Percentiles rank a stretch among this genome's conserved stretches.
phyloP scores from a whole-genome alignment of 345 rosid genomes.

The Acer campestre region DNA sequence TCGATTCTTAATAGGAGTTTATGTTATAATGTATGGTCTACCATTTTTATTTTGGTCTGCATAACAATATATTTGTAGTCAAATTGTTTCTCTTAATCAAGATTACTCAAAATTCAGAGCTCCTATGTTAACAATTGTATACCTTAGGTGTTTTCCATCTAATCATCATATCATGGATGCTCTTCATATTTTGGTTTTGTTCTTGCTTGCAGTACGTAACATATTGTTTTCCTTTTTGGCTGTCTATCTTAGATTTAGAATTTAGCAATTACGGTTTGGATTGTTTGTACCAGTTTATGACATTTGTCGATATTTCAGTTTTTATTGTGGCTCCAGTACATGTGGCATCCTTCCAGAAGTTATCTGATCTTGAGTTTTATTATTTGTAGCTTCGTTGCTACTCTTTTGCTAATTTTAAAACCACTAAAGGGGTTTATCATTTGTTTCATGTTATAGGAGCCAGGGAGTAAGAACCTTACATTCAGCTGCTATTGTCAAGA shows the following conservation, averaged over 20 bases:
- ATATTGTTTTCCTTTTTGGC: background rate
- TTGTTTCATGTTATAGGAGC: constrained; percentile 14
- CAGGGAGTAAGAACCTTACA: constrained; percentile 39
- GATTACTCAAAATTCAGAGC: background rate
- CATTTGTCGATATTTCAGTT: background rate
- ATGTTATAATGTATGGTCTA: background rate
- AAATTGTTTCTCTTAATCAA: background rate
- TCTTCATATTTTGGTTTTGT: background rate
- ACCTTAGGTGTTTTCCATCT: background rate
- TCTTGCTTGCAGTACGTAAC: background rate
- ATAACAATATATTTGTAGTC: background rate
- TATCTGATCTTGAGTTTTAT: background rate
- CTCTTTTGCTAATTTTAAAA: background rate
- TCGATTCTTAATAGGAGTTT: no score
- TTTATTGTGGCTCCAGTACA: no score
- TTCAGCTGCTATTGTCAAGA: constrained; percentile 48
- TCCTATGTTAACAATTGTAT: background rate
- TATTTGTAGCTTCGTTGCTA: background rate
- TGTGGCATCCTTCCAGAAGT: background rate
- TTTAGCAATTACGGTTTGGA: background rate
- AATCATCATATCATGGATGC: no score
- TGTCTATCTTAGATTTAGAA: background rate
- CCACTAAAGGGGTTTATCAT: background rate
- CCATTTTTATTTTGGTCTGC: background rate
- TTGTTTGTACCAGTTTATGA: background rate